Percentiles rank a stretch among this genome's conserved stretches.
Evolutionary conservation across 2,329 filamentous ascomycete species (phyloP).

Genomic region (Pseudofabraea citricarpa): DNA sequence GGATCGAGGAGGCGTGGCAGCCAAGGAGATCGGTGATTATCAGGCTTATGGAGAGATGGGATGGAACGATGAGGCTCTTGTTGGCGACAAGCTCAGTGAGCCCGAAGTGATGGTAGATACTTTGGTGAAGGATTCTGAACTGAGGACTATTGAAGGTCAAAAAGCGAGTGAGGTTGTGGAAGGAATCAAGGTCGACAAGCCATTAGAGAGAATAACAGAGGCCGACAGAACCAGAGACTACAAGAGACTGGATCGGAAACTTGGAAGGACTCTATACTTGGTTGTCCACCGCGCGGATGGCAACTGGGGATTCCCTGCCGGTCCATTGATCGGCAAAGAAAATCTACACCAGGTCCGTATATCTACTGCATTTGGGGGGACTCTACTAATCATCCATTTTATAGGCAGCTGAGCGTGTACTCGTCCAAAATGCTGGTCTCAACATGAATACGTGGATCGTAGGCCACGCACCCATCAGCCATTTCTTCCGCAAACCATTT

Average conservation of each 20-base stretch:
- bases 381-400: too few relatives aligned
- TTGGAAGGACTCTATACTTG: slow-evolving; percentile 83
- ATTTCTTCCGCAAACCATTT: slow-evolving; percentile 57
- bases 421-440: slow-evolving; percentile 71
- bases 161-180: slow-evolving; percentile 71
- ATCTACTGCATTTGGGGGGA: too few relatives aligned
- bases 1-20: slow-evolving; percentile 67
- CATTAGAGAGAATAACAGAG: slow-evolving; percentile 66
- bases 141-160: slow-evolving; percentile 23
- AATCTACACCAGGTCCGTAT: slow-evolving; percentile 73
- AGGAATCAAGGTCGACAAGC: slow-evolving; percentile 64
- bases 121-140: slow-evolving; percentile 71
- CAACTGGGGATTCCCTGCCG: slow-evolving; percentile 78
- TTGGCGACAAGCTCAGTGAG: slow-evolving; percentile 64
- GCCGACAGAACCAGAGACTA: slow-evolving; percentile 73
- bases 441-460: slow-evolving; percentile 99
- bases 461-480: slow-evolving; percentile 82
- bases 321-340: slow-evolving; percentile 64
- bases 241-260: slow-evolving; percentile 70
- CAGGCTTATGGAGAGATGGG: slow-evolving; percentile 64
- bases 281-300: slow-evolving; percentile 70
- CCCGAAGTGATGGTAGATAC: slow-evolving; percentile 62
- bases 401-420: slow-evolving; percentile 76
- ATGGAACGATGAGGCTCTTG: slow-evolving; percentile 88
- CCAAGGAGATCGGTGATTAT: slow-evolving; percentile 83